Conservation (phyloP, 2,329 filamentous ascomycete genomes). For the Apiospora koreana region DNA sequence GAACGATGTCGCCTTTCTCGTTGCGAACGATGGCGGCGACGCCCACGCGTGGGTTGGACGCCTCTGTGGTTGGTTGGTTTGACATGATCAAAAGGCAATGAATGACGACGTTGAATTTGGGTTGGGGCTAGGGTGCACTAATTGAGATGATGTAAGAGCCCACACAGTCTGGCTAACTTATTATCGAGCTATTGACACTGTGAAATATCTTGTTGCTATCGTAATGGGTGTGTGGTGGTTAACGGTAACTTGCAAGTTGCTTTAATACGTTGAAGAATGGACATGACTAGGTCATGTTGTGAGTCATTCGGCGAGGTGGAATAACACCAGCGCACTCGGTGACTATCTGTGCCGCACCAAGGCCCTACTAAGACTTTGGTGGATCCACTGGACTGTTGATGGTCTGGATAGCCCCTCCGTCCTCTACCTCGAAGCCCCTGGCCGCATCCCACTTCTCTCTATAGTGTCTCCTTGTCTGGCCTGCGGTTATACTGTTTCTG, state of each 20-base stretch:
- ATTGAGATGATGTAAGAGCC: neutral
- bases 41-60: conserved; percentile 44
- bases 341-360: neutral
- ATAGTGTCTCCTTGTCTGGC: conserved; percentile 31
- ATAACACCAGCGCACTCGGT: too few species aligned
- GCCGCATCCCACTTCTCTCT: conserved; percentile 33
- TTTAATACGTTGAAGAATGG: neutral
- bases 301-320: too few species aligned
- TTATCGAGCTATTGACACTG: neutral
- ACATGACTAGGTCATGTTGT: too few species aligned
- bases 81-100: neutral
- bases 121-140: neutral
- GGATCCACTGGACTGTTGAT: neutral
- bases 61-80: neutral
- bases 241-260: too few species aligned
- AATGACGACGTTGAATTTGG: neutral
- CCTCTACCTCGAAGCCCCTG: neutral
- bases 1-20: conserved; percentile 43
- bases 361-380: neutral
- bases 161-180: neutral
- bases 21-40: conserved; percentile 49
- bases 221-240: neutral
- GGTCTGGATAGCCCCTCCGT: neutral
- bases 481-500: conserved; percentile 21
- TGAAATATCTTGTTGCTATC: neutral